Conservation (phyloP, 805 yeast species). For the Schizosaccharomyces cryophilus region DNA sequence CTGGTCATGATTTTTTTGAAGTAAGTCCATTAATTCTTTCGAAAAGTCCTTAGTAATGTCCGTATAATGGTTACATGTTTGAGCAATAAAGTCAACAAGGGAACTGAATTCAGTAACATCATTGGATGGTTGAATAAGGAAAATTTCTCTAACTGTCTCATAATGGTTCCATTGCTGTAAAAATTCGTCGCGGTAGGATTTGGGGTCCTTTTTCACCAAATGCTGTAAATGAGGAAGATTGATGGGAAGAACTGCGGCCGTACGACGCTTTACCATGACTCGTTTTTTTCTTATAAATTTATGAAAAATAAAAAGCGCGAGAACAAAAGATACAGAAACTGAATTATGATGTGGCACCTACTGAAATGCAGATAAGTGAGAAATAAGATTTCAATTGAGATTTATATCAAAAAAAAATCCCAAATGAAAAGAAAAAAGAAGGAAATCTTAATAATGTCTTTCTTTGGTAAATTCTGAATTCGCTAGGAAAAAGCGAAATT, state of each 20-base stretch:
- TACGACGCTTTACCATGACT: constrained; percentile 62
- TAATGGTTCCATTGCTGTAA: constrained; percentile 80
- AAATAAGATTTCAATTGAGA: too few relatives aligned
- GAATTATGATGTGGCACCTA: not conserved
- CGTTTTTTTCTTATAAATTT: too few relatives aligned
- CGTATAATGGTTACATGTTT: constrained; percentile 76
- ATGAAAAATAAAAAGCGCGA: not conserved
- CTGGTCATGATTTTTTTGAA: constrained; percentile 54
- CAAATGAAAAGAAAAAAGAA: not conserved
- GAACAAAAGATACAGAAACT: too few relatives aligned
- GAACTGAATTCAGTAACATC: constrained; percentile 52
- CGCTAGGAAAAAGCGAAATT: not conserved
- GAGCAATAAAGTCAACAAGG: constrained; percentile 70
- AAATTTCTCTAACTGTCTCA: constrained; percentile 70
- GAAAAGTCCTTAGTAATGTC: constrained; percentile 72
- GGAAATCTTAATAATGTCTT: not conserved
- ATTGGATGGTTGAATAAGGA: constrained; percentile 40
- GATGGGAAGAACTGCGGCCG: constrained; percentile 82
- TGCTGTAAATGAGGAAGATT: constrained; percentile 81
- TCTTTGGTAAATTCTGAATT: not conserved
- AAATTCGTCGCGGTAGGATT: constrained; percentile 82
- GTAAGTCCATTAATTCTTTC: constrained; percentile 42
- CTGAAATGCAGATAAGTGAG: too few relatives aligned
- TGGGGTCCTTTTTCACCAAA: constrained; percentile 80
- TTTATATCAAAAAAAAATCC: too few relatives aligned